Conservation (phyloP, 257 asterid genomes). For the Galeopsis tetrahit region DNA sequence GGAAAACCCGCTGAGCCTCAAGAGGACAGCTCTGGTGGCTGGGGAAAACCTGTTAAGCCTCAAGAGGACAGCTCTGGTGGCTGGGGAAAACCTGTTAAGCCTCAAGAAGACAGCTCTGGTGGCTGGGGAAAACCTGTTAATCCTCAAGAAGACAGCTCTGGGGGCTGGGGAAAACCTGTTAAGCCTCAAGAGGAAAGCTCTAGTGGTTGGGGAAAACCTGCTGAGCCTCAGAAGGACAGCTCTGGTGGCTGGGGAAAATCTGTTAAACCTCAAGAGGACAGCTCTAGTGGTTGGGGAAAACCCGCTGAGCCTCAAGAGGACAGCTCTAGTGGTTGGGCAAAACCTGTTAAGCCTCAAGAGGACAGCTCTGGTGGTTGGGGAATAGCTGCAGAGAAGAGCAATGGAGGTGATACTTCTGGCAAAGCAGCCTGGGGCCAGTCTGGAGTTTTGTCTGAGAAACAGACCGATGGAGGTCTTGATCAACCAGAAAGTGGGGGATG, state of each 20-base stretch:
- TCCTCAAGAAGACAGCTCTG: conserved; percentile 2
- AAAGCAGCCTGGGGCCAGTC: conserved; percentile 51
- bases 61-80: conserved; percentile 8
- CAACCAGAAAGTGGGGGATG: conserved; percentile 44
- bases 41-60: conserved; percentile 44
- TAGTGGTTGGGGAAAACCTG: conserved; percentile 36
- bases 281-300: conserved; percentile 59
- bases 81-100: background rate
- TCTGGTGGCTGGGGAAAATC: conserved; percentile 60
- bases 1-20: conserved; percentile 56
- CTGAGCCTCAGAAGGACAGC: conserved; percentile 40
- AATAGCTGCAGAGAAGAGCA: conserved; percentile 49
- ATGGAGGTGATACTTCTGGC: conserved; percentile 47
- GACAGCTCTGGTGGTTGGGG: conserved; percentile 55
- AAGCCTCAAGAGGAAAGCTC: conserved; percentile 1
- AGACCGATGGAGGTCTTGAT: conserved; percentile 42
- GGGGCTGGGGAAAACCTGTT: background rate
- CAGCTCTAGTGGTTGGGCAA: conserved; percentile 55
- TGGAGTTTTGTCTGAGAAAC: conserved; percentile 48
- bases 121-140: background rate
- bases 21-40: conserved; percentile 38
- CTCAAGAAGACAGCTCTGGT: background rate
- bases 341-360: conserved; percentile 45
- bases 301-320: conserved; percentile 43
- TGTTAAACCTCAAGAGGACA: conserved; percentile 40